Percentiles rank a stretch among this genome's conserved stretches.
Evolutionary conservation across 2,329 filamentous ascomycete genomes (phyloP).

Genomic region (Calonectria multiphialidica): DNA sequence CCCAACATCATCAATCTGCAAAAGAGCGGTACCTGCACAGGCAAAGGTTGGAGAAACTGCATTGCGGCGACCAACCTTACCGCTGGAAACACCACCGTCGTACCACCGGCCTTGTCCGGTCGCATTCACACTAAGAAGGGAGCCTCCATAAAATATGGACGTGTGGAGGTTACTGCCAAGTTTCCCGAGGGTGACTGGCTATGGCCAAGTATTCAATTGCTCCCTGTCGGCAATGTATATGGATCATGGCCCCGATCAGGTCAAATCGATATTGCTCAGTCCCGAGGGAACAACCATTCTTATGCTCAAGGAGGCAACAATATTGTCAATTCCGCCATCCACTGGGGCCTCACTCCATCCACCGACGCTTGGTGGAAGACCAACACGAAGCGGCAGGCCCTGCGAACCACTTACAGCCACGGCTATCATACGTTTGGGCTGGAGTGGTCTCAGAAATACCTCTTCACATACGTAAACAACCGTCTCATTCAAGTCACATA

Average conservation of each 20-base stretch:
- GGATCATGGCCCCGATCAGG: constrained; percentile 84
- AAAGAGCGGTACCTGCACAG: constrained; percentile 76
- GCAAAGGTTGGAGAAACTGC: constrained; percentile 67
- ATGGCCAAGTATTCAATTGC: constrained; percentile 94
- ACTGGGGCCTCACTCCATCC: constrained; percentile 81
- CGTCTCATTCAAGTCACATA: constrained; percentile 85
- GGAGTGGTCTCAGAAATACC: constrained; percentile 89
- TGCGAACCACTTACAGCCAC: constrained; percentile 79
- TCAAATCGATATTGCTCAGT: constrained; percentile 87
- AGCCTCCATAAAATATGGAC: constrained; percentile 81
- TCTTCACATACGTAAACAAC: constrained; percentile 88
- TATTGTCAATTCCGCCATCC: constrained; percentile 81
- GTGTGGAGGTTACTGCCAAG: constrained; percentile 83
- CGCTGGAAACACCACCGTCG: constrained; percentile 75
- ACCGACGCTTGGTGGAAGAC: constrained; percentile 88
- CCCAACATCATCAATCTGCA: constrained; percentile 78
- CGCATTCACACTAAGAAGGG: constrained; percentile 81
- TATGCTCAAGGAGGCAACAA: constrained; percentile 85
- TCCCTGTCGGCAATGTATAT: constrained; percentile 79
- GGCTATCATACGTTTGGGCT: constrained; percentile 83
- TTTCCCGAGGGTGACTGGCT: constrained; percentile 86
- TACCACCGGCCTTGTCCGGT: constrained; percentile 82
- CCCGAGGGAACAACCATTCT: constrained; percentile 84
- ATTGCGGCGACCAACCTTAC: constrained; percentile 81
- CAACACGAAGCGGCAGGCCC: constrained; percentile 79